Evolutionary conservation across 176 grass and related monocot species (phyloP).

Genomic region (Thinopyrum elongatum): DNA sequence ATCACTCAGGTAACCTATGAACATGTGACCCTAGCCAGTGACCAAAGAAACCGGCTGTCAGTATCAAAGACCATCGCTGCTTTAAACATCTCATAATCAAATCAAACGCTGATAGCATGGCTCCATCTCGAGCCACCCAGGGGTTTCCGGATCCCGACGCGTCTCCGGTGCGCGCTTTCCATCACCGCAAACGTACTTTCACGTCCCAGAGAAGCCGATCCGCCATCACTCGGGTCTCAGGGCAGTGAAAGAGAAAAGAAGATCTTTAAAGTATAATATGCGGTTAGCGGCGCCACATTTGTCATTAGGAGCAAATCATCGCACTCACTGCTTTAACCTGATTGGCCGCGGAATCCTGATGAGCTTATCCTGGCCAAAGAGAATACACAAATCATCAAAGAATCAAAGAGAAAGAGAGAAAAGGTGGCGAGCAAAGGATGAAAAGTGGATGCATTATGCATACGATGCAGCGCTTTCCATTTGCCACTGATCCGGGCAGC

Average conservation of each 20-base stretch:
- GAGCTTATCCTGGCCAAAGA: conserved; percentile 44
- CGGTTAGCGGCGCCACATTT: conserved; percentile 7
- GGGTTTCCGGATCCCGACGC: conserved; percentile 1
- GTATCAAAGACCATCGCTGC: background rate
- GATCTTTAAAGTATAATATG: background rate
- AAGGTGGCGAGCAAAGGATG: background rate
- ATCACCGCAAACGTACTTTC: conserved; percentile 15
- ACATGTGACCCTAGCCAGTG: background rate
- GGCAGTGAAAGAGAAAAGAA: background rate
- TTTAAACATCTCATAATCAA: background rate
- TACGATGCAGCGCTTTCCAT: conserved; percentile 4
- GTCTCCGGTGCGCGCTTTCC: background rate
- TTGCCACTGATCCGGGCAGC: conserved; percentile 24
- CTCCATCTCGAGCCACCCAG: background rate
- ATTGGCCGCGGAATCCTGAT: conserved; percentile 10
- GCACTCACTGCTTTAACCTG: background rate
- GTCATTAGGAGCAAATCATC: conserved; percentile 22
- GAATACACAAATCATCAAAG: background rate
- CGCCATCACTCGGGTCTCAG: background rate
- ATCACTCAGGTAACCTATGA: background rate
- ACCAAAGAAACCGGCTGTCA: background rate
- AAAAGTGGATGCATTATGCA: conserved; percentile 31
- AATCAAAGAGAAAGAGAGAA: background rate
- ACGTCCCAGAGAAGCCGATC: background rate
- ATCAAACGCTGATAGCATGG: background rate